These are phyloP conservation scores for Cladorrhinum sp. DNA, from an alignment of 2,329 filamentous ascomycete species.

Conservation along the genomic window DNA sequence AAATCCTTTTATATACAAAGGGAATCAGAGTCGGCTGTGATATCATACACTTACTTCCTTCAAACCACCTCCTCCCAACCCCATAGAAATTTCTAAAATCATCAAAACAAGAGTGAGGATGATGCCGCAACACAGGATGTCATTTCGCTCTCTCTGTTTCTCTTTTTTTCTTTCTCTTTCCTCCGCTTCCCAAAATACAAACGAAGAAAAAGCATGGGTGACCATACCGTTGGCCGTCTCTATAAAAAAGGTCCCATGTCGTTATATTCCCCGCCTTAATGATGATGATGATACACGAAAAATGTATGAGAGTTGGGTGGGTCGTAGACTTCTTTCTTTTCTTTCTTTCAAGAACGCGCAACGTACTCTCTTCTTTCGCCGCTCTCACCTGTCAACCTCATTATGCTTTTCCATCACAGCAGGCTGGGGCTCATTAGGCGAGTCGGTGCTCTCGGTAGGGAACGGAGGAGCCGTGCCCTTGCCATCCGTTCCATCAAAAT, in stretches of 20 bases:
- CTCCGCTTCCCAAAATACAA: neutral
- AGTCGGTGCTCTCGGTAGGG: constrained; percentile 44
- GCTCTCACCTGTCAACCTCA: constrained; percentile 12
- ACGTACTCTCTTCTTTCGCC: no score
- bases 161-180: neutral
- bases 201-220: neutral
- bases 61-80: neutral
- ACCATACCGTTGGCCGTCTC: neutral
- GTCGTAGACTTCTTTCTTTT: neutral
- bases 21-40: neutral
- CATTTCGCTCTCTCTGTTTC: neutral
- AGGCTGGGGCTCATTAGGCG: constrained; percentile 28
- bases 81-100: no score
- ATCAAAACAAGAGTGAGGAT: neutral
- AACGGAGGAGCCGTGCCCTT: constrained; percentile 53
- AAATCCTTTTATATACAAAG: neutral
- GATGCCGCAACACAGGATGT: neutral
- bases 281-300: neutral
- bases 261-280: neutral
- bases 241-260: neutral
- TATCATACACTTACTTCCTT: neutral
- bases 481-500: constrained; percentile 67
- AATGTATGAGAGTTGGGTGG: constrained; percentile 6
- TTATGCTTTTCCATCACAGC: constrained; percentile 21
- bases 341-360: neutral